Evolutionary conservation across 441 rosid species (phyloP), one percentile per base, ranked within the genome.

Genomic region (Sinapis alba): DNA sequence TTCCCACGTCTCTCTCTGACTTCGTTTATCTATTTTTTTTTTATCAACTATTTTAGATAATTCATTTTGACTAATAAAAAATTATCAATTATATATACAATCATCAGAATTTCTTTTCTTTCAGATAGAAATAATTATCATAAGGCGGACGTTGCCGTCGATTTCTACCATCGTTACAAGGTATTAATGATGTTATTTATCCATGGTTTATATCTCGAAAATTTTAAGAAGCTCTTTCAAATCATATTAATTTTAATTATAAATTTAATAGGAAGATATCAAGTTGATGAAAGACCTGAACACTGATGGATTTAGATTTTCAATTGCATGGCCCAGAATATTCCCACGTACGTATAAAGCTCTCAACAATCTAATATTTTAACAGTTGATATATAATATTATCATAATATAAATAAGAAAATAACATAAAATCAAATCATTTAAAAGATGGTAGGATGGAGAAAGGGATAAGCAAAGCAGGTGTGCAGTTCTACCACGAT

Each of bases 291-390:
- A 83, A 64, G 21, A 71, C 26, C 76, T 83, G 6, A 79, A 81
- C 19, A 81, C 81, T 63, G 85, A 84, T 75, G 83, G 76, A 3
- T 79, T 79, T 68, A 83, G 86, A 79, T 75, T 86, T 62, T 86
- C 87, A 59, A 84, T 86, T 57, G 65, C 87, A 10, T 86, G 89
- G 89, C 73, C 87, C 1, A 74, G 89, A 76, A 51, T 86, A 18
- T 61, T 83, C 16, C 89, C 89, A 0, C 71, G 87, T 84, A n/a
- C n/a, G n/a, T n/a, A n/a, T n/a, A n/a, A n/a, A n/a, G n/a, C n/a
- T n/a, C n/a, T n/a, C n/a, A n/a, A n/a, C n/a, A n/a, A n/a, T n/a
- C n/a, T n/a, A n/a, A n/a, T n/a, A n/a, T n/a, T n/a, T n/a, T n/a
- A n/a, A n/a, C n/a, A n/a, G n/a, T n/a, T n/a, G n/a, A n/a, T n/a